Percentiles rank a stretch among this genome's conserved stretches.
phyloP scores from a whole-genome alignment of 1,284 basidiomycete species.

The Pseudozyma hubeiensis region DNA sequence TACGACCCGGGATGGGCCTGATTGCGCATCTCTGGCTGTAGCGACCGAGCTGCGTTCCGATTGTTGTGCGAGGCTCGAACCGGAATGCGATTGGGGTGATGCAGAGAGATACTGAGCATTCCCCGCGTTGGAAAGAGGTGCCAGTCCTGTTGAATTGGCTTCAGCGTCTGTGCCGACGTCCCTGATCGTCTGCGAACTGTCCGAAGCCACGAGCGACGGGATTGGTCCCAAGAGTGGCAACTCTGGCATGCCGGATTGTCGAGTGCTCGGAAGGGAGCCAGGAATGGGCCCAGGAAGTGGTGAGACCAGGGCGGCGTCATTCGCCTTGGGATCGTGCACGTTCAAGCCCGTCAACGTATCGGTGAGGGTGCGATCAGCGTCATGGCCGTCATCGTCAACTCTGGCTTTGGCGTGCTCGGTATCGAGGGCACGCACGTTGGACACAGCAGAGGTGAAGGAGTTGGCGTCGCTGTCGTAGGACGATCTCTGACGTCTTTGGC shows the following conservation, averaged over 20 bases:
- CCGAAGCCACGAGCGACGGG: constrained; percentile 11
- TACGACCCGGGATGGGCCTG: constrained; percentile 17
- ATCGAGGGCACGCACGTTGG: constrained; percentile 23
- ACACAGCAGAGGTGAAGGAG: constrained; percentile 53
- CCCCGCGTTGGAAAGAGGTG: neutral
- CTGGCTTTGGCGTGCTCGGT: neutral
- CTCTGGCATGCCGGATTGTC: neutral
- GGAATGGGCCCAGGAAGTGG: constrained; percentile 8
- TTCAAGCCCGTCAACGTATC: constrained; percentile 12
- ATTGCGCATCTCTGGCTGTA: constrained; percentile 22
- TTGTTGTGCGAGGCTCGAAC: constrained; percentile 9
- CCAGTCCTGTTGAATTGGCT: neutral
- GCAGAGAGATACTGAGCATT: constrained; percentile 22
- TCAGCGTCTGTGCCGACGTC: neutral
- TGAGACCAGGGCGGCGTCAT: constrained; percentile 11
- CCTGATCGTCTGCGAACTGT: constrained; percentile 18
- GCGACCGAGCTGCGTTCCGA: constrained; percentile 32
- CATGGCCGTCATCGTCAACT: constrained; percentile 8
- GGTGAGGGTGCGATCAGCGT: constrained; percentile 19
- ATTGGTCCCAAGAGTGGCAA: constrained; percentile 2
- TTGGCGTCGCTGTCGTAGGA: constrained; percentile 50
- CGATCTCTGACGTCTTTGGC: constrained; percentile 13
- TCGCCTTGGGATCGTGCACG: constrained; percentile 18
- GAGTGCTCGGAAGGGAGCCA: constrained; percentile 6
- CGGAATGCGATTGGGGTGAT: constrained; percentile 10